Evolutionary conservation across 1,284 basidiomycete species (phyloP).

Genomic region (Neolentinus lepideus): DNA sequence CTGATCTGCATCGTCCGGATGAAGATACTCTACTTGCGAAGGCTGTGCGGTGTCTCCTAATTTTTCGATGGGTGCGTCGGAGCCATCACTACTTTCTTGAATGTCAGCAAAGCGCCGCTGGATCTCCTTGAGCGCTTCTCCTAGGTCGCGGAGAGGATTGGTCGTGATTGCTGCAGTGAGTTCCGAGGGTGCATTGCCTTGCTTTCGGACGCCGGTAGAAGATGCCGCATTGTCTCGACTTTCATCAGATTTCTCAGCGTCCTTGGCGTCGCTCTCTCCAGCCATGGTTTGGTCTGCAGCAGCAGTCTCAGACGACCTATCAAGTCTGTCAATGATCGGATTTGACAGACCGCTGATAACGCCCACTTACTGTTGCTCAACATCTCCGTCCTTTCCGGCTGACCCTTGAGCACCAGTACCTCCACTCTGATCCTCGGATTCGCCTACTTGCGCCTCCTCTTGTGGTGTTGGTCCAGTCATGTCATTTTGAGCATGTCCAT

Average conservation of each 20-base stretch:
- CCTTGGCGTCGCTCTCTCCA: slow-evolving; percentile 4
- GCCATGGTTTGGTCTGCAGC: slow-evolving; percentile 3
- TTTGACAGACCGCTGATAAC: not conserved
- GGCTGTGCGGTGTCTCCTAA: slow-evolving; percentile 30
- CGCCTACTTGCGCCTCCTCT: slow-evolving; percentile 4
- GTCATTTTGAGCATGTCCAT: not conserved
- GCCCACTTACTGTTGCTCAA: slow-evolving; percentile 3
- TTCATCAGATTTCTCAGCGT: slow-evolving; percentile 12
- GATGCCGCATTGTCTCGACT: slow-evolving; percentile 1
- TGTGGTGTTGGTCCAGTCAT: not conserved
- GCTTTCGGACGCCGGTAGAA: slow-evolving; percentile 19
- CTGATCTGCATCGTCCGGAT: slow-evolving; percentile 62
- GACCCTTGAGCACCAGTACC: slow-evolving; percentile 1
- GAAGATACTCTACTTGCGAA: slow-evolving; percentile 79
- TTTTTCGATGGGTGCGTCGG: slow-evolving; percentile 21
- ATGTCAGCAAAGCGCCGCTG: slow-evolving; percentile 84
- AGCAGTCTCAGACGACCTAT: not conserved
- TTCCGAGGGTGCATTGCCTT: slow-evolving; percentile 36
- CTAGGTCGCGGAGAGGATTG: slow-evolving; percentile 77
- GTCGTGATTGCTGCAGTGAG: slow-evolving; percentile 28
- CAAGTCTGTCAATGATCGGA: not conserved
- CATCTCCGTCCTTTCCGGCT: not conserved
- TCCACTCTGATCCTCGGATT: slow-evolving; percentile 12
- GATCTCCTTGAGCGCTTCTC: slow-evolving; percentile 84
- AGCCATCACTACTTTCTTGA: slow-evolving; percentile 39